Percentiles rank a stretch among this genome's conserved stretches.
Conservation (phyloP, 2,329 filamentous ascomycete genomes). For the Verticillium tricorpus region DNA sequence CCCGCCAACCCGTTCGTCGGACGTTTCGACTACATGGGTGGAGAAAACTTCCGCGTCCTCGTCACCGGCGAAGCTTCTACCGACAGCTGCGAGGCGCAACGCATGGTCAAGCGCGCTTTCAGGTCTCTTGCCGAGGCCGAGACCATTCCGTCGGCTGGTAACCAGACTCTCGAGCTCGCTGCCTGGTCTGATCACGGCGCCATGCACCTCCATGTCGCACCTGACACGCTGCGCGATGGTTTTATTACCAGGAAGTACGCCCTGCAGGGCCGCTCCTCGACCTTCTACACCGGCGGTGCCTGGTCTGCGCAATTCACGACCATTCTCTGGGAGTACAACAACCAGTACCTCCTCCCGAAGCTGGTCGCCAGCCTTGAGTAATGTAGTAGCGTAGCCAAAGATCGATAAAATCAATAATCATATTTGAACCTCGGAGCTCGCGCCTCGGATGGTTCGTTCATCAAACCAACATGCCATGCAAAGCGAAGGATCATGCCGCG, state of each 20-base stretch:
- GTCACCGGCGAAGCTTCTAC: conserved; percentile 17
- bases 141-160: conserved; percentile 9
- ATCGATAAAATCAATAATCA: not conserved
- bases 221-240: conserved; percentile 23
- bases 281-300: conserved; percentile 33
- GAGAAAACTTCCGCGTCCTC: conserved; percentile 20
- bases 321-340: conserved; percentile 27
- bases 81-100: conserved; percentile 16
- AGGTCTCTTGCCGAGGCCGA: conserved; percentile 16
- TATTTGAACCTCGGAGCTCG: not conserved
- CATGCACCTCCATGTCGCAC: conserved; percentile 24
- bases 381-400: not conserved
- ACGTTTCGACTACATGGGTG: conserved; percentile 21
- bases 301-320: conserved; percentile 26
- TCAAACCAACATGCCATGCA: not conserved
- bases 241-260: conserved; percentile 29
- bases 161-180: conserved; percentile 11
- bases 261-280: conserved; percentile 32
- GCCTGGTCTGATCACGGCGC: conserved; percentile 24
- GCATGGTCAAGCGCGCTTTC: conserved; percentile 17
- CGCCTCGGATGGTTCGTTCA: not conserved
- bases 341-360: conserved; percentile 20
- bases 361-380: conserved; percentile 12
- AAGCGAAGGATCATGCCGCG: not conserved
- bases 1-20: conserved; percentile 21